A percentile compares a stretch with the other conserved stretches of the same genome.
phyloP scores from a whole-genome alignment of 2,329 filamentous ascomycete genomes.

The Graphiopsis chlorocephala region DNA sequence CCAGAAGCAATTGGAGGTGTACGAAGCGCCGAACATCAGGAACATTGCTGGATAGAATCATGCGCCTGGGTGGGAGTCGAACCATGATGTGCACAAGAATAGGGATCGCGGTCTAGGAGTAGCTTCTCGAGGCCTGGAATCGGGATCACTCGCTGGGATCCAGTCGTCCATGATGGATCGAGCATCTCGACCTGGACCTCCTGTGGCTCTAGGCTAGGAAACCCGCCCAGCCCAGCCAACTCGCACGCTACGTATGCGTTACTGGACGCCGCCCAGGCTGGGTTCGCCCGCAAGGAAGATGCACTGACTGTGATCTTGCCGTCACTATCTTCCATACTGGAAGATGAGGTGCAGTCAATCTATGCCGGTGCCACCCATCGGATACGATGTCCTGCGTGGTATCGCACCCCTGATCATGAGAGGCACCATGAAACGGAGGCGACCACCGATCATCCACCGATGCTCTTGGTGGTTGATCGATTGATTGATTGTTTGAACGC shows the following conservation, averaged over 20 bases:
- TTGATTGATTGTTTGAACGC: background rate
- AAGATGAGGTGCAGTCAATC: background rate
- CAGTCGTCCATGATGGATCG: background rate
- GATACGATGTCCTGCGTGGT: background rate
- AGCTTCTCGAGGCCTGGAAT: too few relatives aligned
- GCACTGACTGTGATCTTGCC: background rate
- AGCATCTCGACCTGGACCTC: too few relatives aligned
- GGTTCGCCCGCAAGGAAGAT: background rate
- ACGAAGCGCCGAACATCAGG: constrained; percentile 75
- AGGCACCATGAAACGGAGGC: background rate
- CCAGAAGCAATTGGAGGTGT: constrained; percentile 74
- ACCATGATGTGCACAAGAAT: too few relatives aligned
- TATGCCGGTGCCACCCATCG: background rate
- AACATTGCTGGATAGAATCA: constrained; percentile 57
- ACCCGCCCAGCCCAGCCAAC: too few relatives aligned
- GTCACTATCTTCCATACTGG: background rate
- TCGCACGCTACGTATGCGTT: background rate
- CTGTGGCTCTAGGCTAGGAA: too few relatives aligned
- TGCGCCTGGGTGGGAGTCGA: too few relatives aligned
- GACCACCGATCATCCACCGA: background rate
- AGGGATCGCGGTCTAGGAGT: too few relatives aligned
- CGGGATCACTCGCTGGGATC: too few relatives aligned
- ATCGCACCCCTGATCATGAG: background rate
- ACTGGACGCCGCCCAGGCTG: background rate
- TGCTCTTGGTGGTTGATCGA: background rate